Conservation (phyloP, 805 yeast genomes). For the Isabelozyma pseudorhagii region DNA sequence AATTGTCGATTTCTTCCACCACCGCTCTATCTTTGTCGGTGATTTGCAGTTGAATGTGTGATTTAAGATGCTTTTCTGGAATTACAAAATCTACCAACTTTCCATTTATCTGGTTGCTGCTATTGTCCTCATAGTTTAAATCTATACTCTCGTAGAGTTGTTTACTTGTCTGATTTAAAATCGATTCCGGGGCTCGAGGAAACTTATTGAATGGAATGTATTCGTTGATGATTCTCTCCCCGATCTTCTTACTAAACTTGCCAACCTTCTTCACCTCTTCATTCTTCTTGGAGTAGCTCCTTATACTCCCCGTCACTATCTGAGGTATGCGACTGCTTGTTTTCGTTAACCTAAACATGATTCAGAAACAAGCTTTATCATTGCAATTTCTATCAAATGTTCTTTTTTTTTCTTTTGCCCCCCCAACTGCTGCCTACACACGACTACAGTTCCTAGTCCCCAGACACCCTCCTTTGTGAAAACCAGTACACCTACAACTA, state of each 20-base stretch:
- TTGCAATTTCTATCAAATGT: neutral
- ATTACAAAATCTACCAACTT: conserved; percentile 21
- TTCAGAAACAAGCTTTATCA: neutral
- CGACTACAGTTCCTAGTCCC: neutral
- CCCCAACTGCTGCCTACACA: neutral
- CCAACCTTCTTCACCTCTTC: neutral
- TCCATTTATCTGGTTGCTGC: neutral
- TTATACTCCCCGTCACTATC: neutral
- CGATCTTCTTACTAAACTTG: neutral
- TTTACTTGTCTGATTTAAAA: conserved; percentile 11
- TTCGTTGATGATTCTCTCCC: conserved; percentile 1
- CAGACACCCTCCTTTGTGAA: neutral
- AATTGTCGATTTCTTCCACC: conserved; percentile 22
- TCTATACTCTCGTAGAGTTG: conserved; percentile 14
- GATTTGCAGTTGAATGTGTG: conserved; percentile 13
- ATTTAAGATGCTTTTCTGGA: conserved; percentile 22
- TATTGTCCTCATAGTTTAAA: neutral
- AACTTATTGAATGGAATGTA: conserved; percentile 29
- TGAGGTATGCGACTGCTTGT: neutral
- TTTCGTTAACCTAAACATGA: neutral
- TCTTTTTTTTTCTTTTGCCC: too few relatives aligned
- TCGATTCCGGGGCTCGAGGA: conserved; percentile 25
- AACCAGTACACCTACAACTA: too few relatives aligned
- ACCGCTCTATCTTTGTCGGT: conserved; percentile 22
- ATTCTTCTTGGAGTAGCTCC: neutral